Base-by-base conservation (phyloP, 2,329 filamentous ascomycete species). In the Microdochium bolleyi region DNA sequence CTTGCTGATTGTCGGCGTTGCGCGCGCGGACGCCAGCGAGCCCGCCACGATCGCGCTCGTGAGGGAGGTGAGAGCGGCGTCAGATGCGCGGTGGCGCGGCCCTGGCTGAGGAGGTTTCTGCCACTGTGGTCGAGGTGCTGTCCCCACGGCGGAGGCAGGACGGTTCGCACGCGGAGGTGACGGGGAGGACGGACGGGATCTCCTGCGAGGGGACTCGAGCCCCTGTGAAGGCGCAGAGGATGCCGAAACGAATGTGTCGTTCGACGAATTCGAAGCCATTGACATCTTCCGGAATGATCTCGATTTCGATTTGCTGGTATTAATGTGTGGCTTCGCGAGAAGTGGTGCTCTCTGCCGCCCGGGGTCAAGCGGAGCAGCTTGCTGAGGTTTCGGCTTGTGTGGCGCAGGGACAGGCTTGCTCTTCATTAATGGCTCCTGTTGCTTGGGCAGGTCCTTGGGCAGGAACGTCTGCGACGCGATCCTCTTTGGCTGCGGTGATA, bases 1-100 rank as follows among this genome's bases (percentile, higher is more conserved):
- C 68, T 73, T 61, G 44, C 70, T 64, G 57, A 67, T 68, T 53
- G 69, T 70, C 48, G 65, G 74, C 51, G 65, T 72, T 52, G 69
- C 71, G 56, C 83, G 80, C 2, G 83, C 76, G 1, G 86, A 82
- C 4, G 88, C 88, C 0, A 92, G 73, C 24, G 84, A 87, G 2
- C 87, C 84, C 2, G 87, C 88, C 61, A 92, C 79, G 54, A 92
- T 89, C 56, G 88, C 88, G 60, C 82, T 82, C 13, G 87, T 84
- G 8, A 92, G 78, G 0, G 83, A 83, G 54, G 85, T 79, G 10
- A 88, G 74, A 1, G 79, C 78, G 25, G 84, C 73, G 51, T 61
- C 70, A 24, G 68, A 64, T 22, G 62, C 56, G 3, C 68, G 41
- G 61, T 67, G 41, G 58, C 61, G 2, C 56, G 50, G 44, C 58